Percentiles rank a stretch among this genome's conserved stretches.
These are phyloP conservation scores for Meredithiella fracta DNA, from an alignment of 2,329 filamentous ascomycete species.

Conservation along the genomic window DNA sequence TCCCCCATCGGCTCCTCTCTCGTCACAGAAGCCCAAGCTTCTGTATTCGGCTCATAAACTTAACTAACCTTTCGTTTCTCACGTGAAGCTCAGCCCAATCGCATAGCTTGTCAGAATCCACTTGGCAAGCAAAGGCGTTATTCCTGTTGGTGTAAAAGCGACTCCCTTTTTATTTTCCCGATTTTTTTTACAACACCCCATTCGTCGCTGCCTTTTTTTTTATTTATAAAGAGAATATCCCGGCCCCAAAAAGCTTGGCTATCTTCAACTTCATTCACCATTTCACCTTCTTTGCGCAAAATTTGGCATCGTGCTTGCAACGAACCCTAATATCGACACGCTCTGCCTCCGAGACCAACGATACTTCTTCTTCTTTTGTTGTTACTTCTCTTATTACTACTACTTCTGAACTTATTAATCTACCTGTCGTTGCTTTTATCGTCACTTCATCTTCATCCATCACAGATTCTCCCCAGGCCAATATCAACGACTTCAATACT, in stretches of 20 bases:
- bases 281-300: slow-evolving; percentile 5
- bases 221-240: slow-evolving; percentile 7
- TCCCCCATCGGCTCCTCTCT: not conserved
- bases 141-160: not conserved
- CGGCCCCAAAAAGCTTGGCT: slow-evolving; percentile 2
- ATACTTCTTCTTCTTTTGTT: not conserved
- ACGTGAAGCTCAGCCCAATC: slow-evolving; percentile 2
- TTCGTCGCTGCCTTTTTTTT: slow-evolving; percentile 13
- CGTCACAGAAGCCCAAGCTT: not conserved
- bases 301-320: slow-evolving; percentile 11
- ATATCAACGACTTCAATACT: not conserved
- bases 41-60: not conserved
- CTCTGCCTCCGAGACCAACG: slow-evolving; percentile 2
- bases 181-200: slow-evolving; percentile 5
- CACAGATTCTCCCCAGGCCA: not conserved
- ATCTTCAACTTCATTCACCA: slow-evolving; percentile 4
- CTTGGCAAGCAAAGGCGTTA: not conserved
- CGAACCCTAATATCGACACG: slow-evolving; percentile 1
- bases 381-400: slow-evolving; percentile 4
- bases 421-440: not conserved
- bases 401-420: not conserved
- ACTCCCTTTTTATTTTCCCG: slow-evolving; percentile 6
- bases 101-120: not conserved
- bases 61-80: slow-evolving; percentile 2
- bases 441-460: not conserved